Conservation (phyloP, 2,329 filamentous ascomycete genomes). For the Cytospora chrysosperma region DNA sequence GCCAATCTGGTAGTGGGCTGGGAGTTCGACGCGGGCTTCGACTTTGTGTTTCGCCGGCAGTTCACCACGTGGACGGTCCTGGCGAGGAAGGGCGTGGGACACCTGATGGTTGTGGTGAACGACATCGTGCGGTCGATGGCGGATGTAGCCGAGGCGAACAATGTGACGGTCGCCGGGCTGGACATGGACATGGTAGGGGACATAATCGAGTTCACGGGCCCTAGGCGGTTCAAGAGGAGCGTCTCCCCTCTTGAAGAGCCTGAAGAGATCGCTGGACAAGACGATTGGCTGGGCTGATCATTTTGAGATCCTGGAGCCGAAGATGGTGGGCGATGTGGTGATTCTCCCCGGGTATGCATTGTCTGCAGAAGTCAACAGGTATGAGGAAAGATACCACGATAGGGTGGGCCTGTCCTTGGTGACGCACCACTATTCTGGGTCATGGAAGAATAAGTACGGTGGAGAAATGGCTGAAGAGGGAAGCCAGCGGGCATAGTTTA, state of each 20-base stretch:
- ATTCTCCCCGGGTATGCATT: conserved; percentile 7
- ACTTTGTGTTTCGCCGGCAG: conserved; percentile 21
- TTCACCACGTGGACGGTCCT: conserved; percentile 27
- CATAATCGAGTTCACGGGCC: conserved; percentile 26
- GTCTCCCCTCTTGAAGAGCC: conserved; percentile 12
- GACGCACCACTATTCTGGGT: conserved; percentile 10
- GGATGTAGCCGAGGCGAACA: neutral
- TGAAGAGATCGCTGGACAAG: conserved; percentile 1
- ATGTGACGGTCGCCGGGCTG: conserved; percentile 19
- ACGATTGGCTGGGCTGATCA: neutral
- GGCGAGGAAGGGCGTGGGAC: conserved; percentile 21
- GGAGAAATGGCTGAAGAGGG: neutral
- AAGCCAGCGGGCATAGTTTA: neutral
- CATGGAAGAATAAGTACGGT: conserved; percentile 14
- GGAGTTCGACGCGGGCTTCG: conserved; percentile 30
- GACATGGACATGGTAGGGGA: conserved; percentile 22
- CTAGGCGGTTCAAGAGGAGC: conserved; percentile 22
- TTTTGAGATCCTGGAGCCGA: conserved; percentile 5
- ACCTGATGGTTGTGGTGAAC: conserved; percentile 23
- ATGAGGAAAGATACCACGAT: conserved; percentile 17
- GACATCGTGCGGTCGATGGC: conserved; percentile 20
- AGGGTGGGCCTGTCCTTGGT: conserved; percentile 1
- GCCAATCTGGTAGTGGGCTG: conserved; percentile 31
- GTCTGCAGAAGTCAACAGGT: conserved; percentile 21
- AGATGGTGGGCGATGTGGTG: conserved; percentile 1